Percentiles rank a stretch among this genome's conserved stretches.
phyloP scores from a whole-genome alignment of 371 early-diverging fungal genomes.

The Fennellomyces sp. region DNA sequence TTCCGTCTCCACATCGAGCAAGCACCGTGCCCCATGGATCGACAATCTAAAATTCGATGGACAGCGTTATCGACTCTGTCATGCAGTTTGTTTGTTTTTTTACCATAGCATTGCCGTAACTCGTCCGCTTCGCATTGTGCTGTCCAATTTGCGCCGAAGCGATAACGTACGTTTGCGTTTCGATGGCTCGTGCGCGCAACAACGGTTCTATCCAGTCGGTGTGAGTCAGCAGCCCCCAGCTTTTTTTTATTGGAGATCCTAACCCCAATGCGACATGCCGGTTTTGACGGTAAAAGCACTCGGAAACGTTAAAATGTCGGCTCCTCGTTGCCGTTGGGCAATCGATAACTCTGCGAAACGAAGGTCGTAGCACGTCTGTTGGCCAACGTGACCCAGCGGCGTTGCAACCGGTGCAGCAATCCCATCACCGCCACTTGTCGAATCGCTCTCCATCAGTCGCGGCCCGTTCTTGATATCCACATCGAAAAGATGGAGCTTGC shows the following conservation, averaged over 20 bases:
- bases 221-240: neutral
- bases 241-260: neutral
- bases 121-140: conserved; percentile 72
- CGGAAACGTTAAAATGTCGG: conserved; percentile 79
- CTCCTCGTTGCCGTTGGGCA: conserved; percentile 61
- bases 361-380: conserved; percentile 82
- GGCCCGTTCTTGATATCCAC: conserved; percentile 68
- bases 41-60: conserved; percentile 30
- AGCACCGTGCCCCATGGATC: conserved; percentile 63
- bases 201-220: conserved; percentile 54
- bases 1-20: conserved; percentile 60
- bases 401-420: conserved; percentile 60
- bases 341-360: conserved; percentile 79
- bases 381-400: conserved; percentile 74
- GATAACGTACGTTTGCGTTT: conserved; percentile 74
- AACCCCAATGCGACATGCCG: conserved; percentile 88
- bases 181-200: conserved; percentile 84
- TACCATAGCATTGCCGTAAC: conserved; percentile 86
- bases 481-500: conserved; percentile 85
- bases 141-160: conserved; percentile 82
- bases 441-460: conserved; percentile 65
- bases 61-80: neutral
- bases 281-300: conserved; percentile 88
- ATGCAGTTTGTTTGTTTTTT: neutral
- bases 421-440: conserved; percentile 57